Base-by-base conservation (phyloP, 192 early-diverging fungal species). In the Backusella sp. region DNA sequence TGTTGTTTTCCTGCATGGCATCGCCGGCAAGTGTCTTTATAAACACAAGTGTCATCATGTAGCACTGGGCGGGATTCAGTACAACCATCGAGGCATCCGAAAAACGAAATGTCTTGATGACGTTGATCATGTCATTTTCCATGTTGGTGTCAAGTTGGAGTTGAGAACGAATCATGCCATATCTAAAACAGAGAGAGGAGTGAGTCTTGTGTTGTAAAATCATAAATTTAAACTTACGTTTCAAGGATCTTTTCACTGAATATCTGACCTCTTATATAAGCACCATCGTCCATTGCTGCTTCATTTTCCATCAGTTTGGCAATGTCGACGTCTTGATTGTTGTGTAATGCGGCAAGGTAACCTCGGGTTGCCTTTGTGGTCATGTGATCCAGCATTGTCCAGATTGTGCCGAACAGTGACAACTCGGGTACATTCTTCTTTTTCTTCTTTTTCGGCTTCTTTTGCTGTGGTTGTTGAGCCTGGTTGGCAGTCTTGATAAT, bases 391-490 rank as follows among this genome's bases (percentile, higher is more conserved):
- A 85, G 35, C 21, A 82, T 39, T 6, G 84, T 85, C 84, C 84
- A 85, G 4, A 82, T 82, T 15, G 75, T 82, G 9, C 84, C 84
- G 80, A 85, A 85, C 7, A 85, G 42, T 72, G 84, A 78, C 74
- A 85, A 73, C 34, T 80, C 66, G 1, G 76, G 80, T 30, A 56
- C 74, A 8, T 30, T 73, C 26, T 65, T 76, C 26, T 76, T 73
- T 32, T 81, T 81, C 41, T 42, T 37, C 30, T 46, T 62, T 56
- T 71, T 68, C 32, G 35, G 41, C 23, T 44, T 67, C 32, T 72
- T 34, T 6, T 23, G 53, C 15, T 62, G 66, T 8, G 68, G 28
- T 11, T 28, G 66, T 9, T 19, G 56, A 15, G 36, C 65, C 19
- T 68, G 42, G 6, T 36, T 80, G 37, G 11, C 28, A 6, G 32